Percentiles rank a stretch among this genome's conserved stretches.
Evolutionary conservation across 805 yeast genomes (phyloP).

Genomic region (Clavispora santaluciae): DNA sequence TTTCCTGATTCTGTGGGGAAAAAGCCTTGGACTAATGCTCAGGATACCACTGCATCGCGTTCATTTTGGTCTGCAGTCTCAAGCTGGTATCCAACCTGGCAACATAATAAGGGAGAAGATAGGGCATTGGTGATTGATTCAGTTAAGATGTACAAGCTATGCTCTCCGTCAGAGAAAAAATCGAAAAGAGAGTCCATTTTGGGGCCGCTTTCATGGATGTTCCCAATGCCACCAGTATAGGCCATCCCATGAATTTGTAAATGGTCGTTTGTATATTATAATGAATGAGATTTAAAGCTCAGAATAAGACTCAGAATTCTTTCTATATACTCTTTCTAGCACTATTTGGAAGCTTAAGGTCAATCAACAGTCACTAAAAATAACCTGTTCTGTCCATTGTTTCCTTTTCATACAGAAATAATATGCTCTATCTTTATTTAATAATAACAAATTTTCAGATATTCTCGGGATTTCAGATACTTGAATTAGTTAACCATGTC

Average conservation of each 20-base stretch:
- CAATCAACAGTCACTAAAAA: no score
- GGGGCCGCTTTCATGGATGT: neutral
- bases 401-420: neutral
- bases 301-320: no score
- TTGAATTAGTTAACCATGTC: no score
- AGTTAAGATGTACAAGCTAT: neutral
- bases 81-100: neutral
- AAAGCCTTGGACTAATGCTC: neutral
- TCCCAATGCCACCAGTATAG: neutral
- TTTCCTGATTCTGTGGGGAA: neutral
- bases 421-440: neutral
- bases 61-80: slow-evolving; percentile 1
- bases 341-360: no score
- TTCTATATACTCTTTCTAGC: no score
- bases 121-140: slow-evolving; percentile 1
- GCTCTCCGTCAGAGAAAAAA: neutral
- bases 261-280: no score
- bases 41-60: neutral
- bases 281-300: no score
- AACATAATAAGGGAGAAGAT: neutral
- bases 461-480: neutral
- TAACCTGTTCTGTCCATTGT: neutral
- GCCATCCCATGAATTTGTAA: no score
- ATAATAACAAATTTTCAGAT: neutral
- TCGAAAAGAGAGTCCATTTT: neutral